Evolutionary conservation across 1,284 basidiomycete genomes (phyloP), one percentile per base, ranked within the genome.

Genomic region (Irpex lacteus): DNA sequence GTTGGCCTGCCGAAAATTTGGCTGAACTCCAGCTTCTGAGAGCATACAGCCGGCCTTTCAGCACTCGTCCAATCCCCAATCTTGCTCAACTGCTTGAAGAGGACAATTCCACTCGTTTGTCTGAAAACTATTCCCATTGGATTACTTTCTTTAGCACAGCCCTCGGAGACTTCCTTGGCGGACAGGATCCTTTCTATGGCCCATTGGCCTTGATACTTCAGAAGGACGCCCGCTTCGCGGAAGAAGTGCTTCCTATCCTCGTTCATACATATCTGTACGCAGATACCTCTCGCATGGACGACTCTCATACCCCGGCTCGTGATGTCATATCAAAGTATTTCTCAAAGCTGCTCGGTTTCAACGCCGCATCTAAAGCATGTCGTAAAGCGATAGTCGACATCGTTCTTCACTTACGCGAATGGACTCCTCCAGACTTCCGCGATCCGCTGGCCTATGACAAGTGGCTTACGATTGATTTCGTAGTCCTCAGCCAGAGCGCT

Each of bases 381-480:
- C 79, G 88, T 64, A 81, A 82, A 59, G 83, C 86, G 6, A 83
- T 98, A 65, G 85, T 98, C 57, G 86, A 91, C 60, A 83, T 89
- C 50, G 78, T 96, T n/a, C 80, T 98, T 9, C 88, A 97, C 72
- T 82, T 98, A 18, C 91, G 96, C 8, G 79, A 87, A 70, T 93
- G 89, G 66, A 71, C 70, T 44, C 82, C 83, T 2, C 74, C 75
- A 13, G 74, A 77, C 50, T 69, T 77, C 52, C 65, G 71, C 2
- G 84, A 90, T 68, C 81, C 84, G 36, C 77, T 95, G 5, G 83
- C 84, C 0, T 86, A 91, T 69, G 89, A 98, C 73, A 83, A 82
- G 66, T 98, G 96, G 97, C 82, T 98, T 5, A 77, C 84, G n/a
- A 72, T 98, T 44, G 88, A 97, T 67, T 92, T 84, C 69, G 75